phyloP scores from a whole-genome alignment of 2,329 filamentous ascomycete species.

The Cytospora paraplurivora region DNA sequence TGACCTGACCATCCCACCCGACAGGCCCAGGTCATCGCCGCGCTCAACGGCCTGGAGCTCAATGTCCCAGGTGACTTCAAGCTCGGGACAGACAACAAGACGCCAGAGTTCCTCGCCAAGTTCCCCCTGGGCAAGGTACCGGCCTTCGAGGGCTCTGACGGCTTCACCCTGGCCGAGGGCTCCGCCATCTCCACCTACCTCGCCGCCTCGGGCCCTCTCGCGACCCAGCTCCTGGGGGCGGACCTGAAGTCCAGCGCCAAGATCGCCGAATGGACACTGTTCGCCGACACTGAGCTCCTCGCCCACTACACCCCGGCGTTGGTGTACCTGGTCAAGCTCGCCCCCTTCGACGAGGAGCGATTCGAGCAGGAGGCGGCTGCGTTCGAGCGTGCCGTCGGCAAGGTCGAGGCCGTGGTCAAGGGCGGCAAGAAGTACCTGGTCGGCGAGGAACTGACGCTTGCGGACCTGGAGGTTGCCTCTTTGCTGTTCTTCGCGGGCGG shows the following conservation, averaged over 20 bases:
- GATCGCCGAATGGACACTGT: conserved; percentile 50
- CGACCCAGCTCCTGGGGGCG: conserved; percentile 47
- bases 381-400: conserved; percentile 37
- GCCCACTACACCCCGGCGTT: conserved; percentile 31
- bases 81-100: conserved; percentile 45
- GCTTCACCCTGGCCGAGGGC: conserved; percentile 48
- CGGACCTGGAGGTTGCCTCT: conserved; percentile 41
- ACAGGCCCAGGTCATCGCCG: conserved; percentile 41
- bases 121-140: conserved; percentile 57
- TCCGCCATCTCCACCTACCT: conserved; percentile 51
- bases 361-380: conserved; percentile 30
- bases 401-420: conserved; percentile 37
- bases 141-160: conserved; percentile 49
- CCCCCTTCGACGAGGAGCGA: conserved; percentile 34
- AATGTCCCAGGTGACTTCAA: conserved; percentile 41
- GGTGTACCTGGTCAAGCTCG: conserved; percentile 37
- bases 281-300: conserved; percentile 42
- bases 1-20: neutral
- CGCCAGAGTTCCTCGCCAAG: conserved; percentile 50
- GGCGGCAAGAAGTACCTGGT: conserved; percentile 42
- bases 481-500: conserved; percentile 32
- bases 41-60: conserved; percentile 45
- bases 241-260: conserved; percentile 44
- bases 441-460: conserved; percentile 42
- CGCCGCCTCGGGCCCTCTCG: conserved; percentile 47